phyloP scores from a whole-genome alignment of 768 basidiomycete genomes.

The Agrocybe pediades region DNA sequence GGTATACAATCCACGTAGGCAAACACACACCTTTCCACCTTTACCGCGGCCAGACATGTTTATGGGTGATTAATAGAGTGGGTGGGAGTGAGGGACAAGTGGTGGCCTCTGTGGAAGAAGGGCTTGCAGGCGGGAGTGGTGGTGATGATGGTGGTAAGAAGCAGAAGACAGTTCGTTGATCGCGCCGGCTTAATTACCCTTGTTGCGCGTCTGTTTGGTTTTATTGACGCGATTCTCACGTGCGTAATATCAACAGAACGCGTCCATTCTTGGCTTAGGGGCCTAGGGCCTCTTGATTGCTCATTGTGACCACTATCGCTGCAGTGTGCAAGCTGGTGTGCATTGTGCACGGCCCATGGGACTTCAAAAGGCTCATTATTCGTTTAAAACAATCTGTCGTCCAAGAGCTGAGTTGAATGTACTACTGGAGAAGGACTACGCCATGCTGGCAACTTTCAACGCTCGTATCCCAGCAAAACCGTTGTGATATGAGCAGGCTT shows the following conservation, averaged over 20 bases:
- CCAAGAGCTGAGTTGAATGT: no score
- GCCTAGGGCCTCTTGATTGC: no score
- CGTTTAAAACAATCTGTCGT: no score
- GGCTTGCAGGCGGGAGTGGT: conserved; percentile 4
- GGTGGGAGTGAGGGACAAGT: conserved; percentile 6
- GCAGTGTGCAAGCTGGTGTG: no score
- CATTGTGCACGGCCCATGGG: no score
- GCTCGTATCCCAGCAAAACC: no score
- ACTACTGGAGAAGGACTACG: no score
- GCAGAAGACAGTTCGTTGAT: conserved; percentile 36
- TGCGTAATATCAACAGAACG: not conserved
- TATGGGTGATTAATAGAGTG: conserved; percentile 15
- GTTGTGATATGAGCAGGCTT: no score
- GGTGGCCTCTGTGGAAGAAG: not conserved
- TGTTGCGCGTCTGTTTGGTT: conserved; percentile 38
- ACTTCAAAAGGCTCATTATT: no score
- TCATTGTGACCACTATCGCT: no score
- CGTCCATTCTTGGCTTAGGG: no score
- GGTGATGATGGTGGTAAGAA: conserved; percentile 33
- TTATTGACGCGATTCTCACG: conserved; percentile 38
- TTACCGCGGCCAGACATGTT: conserved; percentile 80
- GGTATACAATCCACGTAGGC: not conserved
- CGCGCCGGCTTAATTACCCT: conserved; percentile 38
- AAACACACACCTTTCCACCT: conserved; percentile 63
- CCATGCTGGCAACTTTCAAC: no score